Base-by-base conservation (phyloP, 495 filamentous ascomycete species). In the Sordaria brevicollis region DNA sequence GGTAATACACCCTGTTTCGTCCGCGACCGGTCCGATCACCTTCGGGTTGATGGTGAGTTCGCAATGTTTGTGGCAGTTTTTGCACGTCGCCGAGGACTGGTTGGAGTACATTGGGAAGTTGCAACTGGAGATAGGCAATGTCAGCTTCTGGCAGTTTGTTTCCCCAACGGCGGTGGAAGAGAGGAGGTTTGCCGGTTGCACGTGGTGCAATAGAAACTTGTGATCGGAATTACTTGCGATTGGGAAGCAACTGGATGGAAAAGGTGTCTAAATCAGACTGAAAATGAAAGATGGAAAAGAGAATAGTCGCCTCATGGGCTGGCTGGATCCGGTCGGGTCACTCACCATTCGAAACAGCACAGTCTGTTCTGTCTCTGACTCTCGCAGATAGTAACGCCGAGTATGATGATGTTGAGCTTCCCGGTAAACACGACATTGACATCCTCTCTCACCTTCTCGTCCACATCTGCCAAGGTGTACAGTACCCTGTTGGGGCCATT, bases 391-490 rank as follows among this genome's bases (percentile, higher is more conserved):
- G 83, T 83, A 73, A 88, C 79, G 39, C 87, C 86, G 15, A 84
- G 76, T 34, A 90, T 81, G 6, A 87, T 72, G 4, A 90, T 78
- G 73, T 82, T 88, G 67, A 91, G 77, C 70, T 86, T 89, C 33
- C 87, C 89, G 10, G 82, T 85, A 76, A 89, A 88, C 31, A 76
- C 75, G 11, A 81, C 78, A 25, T 62, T 38, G 7, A 73, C 41
- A 69, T 79, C 73, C 2, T 73, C 65, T 29, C 82, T 76, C 9
- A 84, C 85, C 76, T 81, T 86, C n/a, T 86, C 82, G 75, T 90
- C 89, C 9, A 91, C 72, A 65, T 90, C 86, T 31, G 84, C 86
- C 19, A 91, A 71, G 0, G 83, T 88, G 70, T 84, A 90, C 35
- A 89, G 75, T 5, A 83, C 81, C 65, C 85, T 78, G n/a, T 76